Percentiles rank a stretch among this genome's conserved stretches.
These are phyloP conservation scores for Samsoniella hepiali DNA, from an alignment of 2,329 filamentous ascomycete genomes.

Conservation along the genomic window DNA sequence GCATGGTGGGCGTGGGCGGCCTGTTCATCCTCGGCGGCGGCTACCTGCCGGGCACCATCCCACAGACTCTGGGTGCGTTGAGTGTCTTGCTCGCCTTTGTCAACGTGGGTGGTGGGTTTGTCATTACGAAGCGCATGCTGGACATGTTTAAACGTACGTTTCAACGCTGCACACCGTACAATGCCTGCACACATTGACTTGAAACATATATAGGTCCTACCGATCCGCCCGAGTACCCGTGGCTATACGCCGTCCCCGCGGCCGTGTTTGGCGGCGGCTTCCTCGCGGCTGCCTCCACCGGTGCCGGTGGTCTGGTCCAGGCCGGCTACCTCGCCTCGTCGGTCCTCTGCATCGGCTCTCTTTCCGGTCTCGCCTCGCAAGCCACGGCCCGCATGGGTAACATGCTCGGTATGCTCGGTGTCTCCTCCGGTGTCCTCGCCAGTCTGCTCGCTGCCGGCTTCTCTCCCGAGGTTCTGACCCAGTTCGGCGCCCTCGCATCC, in stretches of 20 bases:
- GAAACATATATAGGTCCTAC: conserved; percentile 55
- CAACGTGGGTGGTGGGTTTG: conserved; percentile 84
- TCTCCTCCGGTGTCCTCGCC: conserved; percentile 76
- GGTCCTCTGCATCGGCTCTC: conserved; percentile 77
- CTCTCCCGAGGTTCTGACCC: conserved; percentile 70
- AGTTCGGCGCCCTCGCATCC: conserved; percentile 74
- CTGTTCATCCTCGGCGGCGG: conserved; percentile 87
- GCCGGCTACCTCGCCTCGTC: conserved; percentile 85
- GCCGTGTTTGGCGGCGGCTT: conserved; percentile 77
- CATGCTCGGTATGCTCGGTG: conserved; percentile 80
- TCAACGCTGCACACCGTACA: no score
- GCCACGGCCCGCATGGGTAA: conserved; percentile 81
- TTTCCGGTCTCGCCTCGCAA: conserved; percentile 79
- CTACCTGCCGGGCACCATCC: conserved; percentile 71
- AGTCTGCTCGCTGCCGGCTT: conserved; percentile 81
- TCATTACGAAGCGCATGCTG: conserved; percentile 89
- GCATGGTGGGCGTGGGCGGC: conserved; percentile 85
- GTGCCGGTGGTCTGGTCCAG: conserved; percentile 79
- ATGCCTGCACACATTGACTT: conserved; percentile 20
- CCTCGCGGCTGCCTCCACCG: conserved; percentile 73
- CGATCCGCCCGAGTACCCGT: conserved; percentile 84
- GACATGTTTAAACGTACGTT: conserved; percentile 77
- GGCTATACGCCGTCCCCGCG: conserved; percentile 78
- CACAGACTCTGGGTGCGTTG: conserved; percentile 71
- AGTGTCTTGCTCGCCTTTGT: conserved; percentile 85